Base-by-base conservation (phyloP, 139 green algal species). In the Micractinium sp. region DNA sequence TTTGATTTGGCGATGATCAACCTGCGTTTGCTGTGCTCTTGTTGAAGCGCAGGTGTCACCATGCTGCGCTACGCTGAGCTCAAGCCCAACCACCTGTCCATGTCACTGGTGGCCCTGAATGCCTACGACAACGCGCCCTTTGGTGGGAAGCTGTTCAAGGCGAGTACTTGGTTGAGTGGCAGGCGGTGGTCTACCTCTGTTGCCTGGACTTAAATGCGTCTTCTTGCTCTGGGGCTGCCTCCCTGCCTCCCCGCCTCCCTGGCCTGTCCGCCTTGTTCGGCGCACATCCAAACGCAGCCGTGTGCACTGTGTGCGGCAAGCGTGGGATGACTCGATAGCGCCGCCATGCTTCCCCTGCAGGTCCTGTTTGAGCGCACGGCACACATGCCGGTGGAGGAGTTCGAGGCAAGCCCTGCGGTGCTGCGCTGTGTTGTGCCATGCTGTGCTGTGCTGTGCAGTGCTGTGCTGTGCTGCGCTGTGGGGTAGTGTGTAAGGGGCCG, bases 321-420 rank as follows among this genome's bases (percentile, higher is more conserved):
- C 9, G 47, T 56, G 9, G 9, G 47, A 78, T 38, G 29, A 78
- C 2, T 35, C 14, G 1, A 35, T 16, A 20, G 71, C 71, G 5
- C 31, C 13, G 31, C n/a, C 71, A 78, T 35, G 47, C 47, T 56
- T 56, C 3, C 27, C 33, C 16, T 27, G 73, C 85, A 82, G 73
- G 47, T 89, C n/a, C 47, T 89, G 73, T 31, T 80, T 3, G 85
- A 89, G 41, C 75, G 73, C 31, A 36, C n/a, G n/a, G 71, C 35
- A 14, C 47, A 82, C 31, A 22, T 89, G 23, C 85, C 71, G 0
- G 38, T 75, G n/a, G 53, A 38, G 7, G 27, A 83, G n/a, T 75
- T 83, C 23, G 82, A 86, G 60, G 82, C 22, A 35, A 56, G 60
- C 0, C 27, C 15, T 1, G 47, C 77, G 0, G 25, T 23, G 39